Evolutionary conservation across 225 moss, liverwort and hornwort genomes (phyloP), one percentile per base, ranked within the genome.

Genomic region (Marchantia paleacea): DNA sequence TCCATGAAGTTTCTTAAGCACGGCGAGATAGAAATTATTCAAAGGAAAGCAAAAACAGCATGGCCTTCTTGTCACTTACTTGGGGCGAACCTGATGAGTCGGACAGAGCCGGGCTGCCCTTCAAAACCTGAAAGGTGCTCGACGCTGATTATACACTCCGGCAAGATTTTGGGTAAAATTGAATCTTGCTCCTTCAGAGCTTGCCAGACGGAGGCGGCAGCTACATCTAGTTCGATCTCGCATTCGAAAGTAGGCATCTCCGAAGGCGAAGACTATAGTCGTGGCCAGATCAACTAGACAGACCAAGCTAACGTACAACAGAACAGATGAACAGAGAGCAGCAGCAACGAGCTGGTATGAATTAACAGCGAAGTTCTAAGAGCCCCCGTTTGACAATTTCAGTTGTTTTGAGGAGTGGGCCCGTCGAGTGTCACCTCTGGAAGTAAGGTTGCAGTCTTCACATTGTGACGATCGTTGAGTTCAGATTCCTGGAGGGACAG

Each of bases 161-260:
- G 80, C 9, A 72, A 70, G 69, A 80, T 80, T n/a, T 80, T 39
- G 25, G 80, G 80, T 11, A 80, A 80, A 13, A 80, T 55, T 19
- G 55, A 70, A 15, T 72, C 80, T 47, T 70, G 70, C 72, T 80
- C 80, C 63, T 72, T 72, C 58, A 80, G 39, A 28, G 80, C 80
- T 14, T 19, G 20, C 80, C 80, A 80, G 29, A 78, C 78, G 16
- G 66, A 66, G 26, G 78, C 50, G 22, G 78, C 66, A 52, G 78
- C 64, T 51, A 78, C 52, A 15, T 78, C 78, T 50, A 78, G 47
- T 51, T 78, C 78, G 25, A 78, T 25, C 67, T 78, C 78, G 52
- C 78, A 78, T 24, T 78, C 78, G 50, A 78, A 78, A 39, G 78
- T 78, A 78, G 78, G 78, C 78, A 78, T 78, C 66, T 77, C 61